Percentiles rank a stretch among this genome's conserved stretches.
phyloP scores from a whole-genome alignment of 1,139 yeast genomes.

The Suhomyces taliae region DNA sequence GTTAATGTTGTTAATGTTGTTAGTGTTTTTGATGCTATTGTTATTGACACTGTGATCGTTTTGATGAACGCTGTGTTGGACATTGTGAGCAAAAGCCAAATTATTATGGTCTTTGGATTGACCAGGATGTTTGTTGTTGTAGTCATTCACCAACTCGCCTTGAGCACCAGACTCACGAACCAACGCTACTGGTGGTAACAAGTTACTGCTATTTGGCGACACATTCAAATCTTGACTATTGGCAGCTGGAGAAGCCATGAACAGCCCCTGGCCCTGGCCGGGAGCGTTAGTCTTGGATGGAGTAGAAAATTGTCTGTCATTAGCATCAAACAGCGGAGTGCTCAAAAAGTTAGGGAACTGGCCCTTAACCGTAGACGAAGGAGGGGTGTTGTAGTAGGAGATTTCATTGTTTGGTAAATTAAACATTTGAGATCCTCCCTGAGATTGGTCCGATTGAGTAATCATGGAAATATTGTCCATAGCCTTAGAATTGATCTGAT shows the following conservation, averaged over 20 bases:
- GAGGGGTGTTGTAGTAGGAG: slow-evolving; percentile 21
- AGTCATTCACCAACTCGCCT: too few relatives aligned
- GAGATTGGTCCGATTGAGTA: slow-evolving; percentile 17
- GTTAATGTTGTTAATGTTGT: not conserved
- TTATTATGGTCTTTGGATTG: not conserved
- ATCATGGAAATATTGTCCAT: slow-evolving; percentile 38
- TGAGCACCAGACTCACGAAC: not conserved
- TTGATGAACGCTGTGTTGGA: not conserved
- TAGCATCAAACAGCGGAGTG: slow-evolving; percentile 12
- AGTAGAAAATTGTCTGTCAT: slow-evolving; percentile 7
- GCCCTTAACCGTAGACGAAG: slow-evolving; percentile 18
- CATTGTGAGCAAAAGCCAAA: not conserved
- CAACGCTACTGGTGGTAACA: slow-evolving; percentile 36
- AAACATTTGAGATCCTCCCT: slow-evolving; percentile 5
- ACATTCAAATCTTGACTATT: not conserved
- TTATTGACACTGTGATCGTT: not conserved
- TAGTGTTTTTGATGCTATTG: not conserved
- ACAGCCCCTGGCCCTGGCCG: slow-evolving; percentile 1
- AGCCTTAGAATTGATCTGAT: slow-evolving; percentile 33
- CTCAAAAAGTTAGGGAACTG: slow-evolving; percentile 15
- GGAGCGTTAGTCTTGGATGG: slow-evolving; percentile 8
- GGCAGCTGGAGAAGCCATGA: slow-evolving; percentile 6
- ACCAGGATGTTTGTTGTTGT: too few relatives aligned
- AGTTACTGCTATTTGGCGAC: slow-evolving; percentile 16
- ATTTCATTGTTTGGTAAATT: not conserved